phyloP scores from a whole-genome alignment of 1,139 yeast species.

The Hansenula lynferdii region DNA sequence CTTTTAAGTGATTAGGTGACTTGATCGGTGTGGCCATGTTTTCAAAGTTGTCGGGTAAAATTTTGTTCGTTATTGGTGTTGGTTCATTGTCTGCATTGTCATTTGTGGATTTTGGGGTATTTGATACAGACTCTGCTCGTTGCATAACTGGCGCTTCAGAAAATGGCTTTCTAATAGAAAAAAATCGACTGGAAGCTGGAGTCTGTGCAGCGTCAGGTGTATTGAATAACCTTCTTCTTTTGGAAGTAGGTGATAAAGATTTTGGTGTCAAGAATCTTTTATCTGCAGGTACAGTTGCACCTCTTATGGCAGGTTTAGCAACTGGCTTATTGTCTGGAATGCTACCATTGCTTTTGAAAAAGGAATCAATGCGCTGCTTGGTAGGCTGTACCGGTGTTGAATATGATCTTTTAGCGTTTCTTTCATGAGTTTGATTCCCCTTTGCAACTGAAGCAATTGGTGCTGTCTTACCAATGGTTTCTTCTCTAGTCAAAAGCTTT shows the following conservation, averaged over 20 bases:
- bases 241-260: constrained; percentile 19
- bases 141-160: background rate
- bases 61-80: background rate
- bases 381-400: constrained; percentile 1
- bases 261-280: background rate
- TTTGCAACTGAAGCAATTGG: background rate
- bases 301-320: background rate
- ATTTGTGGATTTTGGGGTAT: background rate
- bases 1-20: too few relatives aligned
- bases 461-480: constrained; percentile 5
- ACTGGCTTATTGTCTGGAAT: background rate
- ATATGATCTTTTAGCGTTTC: constrained; percentile 3
- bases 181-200: constrained; percentile 11
- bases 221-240: constrained; percentile 14
- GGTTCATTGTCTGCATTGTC: background rate
- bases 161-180: background rate
- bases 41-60: background rate
- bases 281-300: background rate
- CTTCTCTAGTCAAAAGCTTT: constrained; percentile 33
- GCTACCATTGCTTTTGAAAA: constrained; percentile 6
- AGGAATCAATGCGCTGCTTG: constrained; percentile 9
- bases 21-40: too few relatives aligned
- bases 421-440: background rate
- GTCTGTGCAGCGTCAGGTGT: constrained; percentile 5
- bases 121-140: background rate